Evolutionary conservation across 73 alveolate genomes (phyloP).

Genomic region (Tetrahymena elliotti): DNA sequence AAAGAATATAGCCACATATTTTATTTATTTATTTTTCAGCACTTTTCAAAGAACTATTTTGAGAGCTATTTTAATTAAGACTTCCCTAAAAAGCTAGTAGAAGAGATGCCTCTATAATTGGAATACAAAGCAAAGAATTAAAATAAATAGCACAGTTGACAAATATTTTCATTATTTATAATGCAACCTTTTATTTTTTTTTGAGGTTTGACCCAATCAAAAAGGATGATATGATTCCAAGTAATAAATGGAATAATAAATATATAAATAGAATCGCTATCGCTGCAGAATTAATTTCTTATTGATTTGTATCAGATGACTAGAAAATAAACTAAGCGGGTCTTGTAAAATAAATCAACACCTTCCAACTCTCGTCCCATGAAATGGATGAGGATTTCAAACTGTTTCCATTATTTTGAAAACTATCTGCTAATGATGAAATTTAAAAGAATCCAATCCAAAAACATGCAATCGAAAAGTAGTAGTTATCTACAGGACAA

Average conservation of each 20-base stretch:
- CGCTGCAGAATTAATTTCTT: neutral
- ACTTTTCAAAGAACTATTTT: neutral
- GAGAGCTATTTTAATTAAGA: neutral
- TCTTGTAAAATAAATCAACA: neutral
- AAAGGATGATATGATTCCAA: neutral
- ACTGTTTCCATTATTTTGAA: neutral
- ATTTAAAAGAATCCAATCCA: neutral
- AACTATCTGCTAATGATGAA: neutral
- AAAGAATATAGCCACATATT: neutral
- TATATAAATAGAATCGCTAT: neutral
- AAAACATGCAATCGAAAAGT: neutral
- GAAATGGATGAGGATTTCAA: neutral
- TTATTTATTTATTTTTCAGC: neutral
- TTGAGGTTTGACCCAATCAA: neutral
- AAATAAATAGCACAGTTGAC: neutral
- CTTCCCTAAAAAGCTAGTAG: neutral
- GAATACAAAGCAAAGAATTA: neutral
- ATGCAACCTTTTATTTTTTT: neutral
- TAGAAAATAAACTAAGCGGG: neutral
- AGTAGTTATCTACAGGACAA: neutral
- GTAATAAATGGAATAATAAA: neutral
- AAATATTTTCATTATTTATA: neutral
- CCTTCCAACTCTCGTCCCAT: neutral
- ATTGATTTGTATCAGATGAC: neutral
- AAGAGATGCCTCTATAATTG: neutral